These are phyloP conservation scores for Sphagnum fallax DNA, from an alignment of 228 moss, liverwort and hornwort genomes.

Conservation along the genomic window DNA sequence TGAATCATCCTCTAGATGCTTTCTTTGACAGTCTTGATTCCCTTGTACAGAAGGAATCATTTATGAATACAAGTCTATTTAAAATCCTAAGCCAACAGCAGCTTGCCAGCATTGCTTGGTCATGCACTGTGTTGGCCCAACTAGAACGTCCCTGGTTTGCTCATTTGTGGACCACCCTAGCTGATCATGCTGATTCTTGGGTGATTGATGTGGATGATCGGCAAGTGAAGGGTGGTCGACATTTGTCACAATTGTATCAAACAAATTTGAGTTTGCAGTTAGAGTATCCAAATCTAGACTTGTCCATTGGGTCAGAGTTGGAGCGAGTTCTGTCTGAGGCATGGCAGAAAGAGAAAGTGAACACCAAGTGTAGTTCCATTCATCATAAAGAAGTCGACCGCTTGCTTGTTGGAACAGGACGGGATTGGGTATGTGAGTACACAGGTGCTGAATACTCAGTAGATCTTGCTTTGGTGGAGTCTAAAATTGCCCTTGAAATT, in stretches of 20 bases:
- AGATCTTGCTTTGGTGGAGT: constrained; percentile 67
- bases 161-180: constrained; percentile 50
- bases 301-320: constrained; percentile 23
- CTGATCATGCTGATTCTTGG: constrained; percentile 17
- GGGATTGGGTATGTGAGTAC: constrained; percentile 64
- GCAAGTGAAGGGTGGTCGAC: constrained; percentile 25
- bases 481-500: constrained; percentile 65
- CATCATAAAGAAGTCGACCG: constrained; percentile 80
- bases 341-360: constrained; percentile 57
- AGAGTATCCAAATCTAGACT: constrained; percentile 42
- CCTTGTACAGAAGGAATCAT: constrained; percentile 20
- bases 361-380: constrained; percentile 49
- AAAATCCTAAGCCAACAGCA: constrained; percentile 27
- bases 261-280: constrained; percentile 50
- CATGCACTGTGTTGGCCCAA: constrained; percentile 61
- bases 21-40: constrained; percentile 56
- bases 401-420: constrained; percentile 71
- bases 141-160: constrained; percentile 55
- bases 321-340: constrained; percentile 33
- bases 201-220: background rate
- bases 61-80: constrained; percentile 28
- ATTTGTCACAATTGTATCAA: constrained; percentile 75
- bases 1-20: constrained; percentile 52
- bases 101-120: constrained; percentile 84
- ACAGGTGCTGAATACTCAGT: constrained; percentile 62